These are phyloP conservation scores for Dentipellis sp. DNA, from an alignment of 768 basidiomycete species.

Conservation along the genomic window DNA sequence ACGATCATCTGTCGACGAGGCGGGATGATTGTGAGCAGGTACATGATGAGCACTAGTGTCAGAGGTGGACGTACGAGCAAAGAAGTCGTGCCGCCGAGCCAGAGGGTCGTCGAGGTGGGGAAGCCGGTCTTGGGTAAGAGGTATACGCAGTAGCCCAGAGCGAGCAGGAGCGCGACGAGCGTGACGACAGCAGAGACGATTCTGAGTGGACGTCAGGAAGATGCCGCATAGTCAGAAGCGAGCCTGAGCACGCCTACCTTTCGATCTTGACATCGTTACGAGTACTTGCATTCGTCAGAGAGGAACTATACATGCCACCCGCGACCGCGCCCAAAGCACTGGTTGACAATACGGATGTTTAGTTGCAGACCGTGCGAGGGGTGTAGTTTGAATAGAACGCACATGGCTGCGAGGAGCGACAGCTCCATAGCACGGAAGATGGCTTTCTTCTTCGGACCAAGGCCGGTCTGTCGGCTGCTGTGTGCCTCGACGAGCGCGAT, in stretches of 20 bases:
- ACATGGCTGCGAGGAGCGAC: background rate
- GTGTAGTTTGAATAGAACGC: background rate
- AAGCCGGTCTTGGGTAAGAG: background rate
- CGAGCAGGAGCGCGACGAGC: background rate
- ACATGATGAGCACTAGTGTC: background rate
- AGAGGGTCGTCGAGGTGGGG: background rate
- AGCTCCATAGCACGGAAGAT: background rate
- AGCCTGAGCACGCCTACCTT: too few relatives aligned
- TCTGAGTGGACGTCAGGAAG: background rate
- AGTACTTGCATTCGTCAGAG: background rate
- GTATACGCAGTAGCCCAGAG: background rate
- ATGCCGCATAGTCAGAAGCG: too few relatives aligned
- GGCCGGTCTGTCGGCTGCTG: background rate
- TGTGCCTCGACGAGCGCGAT: background rate
- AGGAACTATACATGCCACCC: background rate
- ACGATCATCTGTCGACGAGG: background rate
- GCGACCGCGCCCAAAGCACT: background rate
- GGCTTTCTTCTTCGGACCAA: background rate
- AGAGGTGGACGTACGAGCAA: background rate
- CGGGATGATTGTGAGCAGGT: background rate
- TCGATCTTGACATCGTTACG: too few relatives aligned
- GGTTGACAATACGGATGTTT: too few relatives aligned
- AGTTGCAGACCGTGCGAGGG: background rate
- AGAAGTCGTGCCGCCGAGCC: background rate
- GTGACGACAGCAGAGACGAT: background rate